A percentile compares a stretch with the other conserved stretches of the same genome.
These are phyloP conservation scores for Marchantia polymorpha DNA, from an alignment of 225 moss, liverwort and hornwort species.

Conservation along the genomic window DNA sequence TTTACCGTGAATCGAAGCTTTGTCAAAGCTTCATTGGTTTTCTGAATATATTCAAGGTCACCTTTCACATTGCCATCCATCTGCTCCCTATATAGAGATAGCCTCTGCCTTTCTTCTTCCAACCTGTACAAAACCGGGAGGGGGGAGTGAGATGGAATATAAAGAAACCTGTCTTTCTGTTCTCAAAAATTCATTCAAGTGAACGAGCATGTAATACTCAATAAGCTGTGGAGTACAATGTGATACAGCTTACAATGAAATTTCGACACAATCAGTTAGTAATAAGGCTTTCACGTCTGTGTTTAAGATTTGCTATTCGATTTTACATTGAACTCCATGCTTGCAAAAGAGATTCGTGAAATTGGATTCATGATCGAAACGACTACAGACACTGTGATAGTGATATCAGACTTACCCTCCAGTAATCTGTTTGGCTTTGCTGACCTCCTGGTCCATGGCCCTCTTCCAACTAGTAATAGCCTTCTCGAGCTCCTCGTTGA, in stretches of 20 bases:
- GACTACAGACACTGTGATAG: too few relatives aligned
- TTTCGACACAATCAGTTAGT: too few relatives aligned
- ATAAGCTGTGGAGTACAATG: too few relatives aligned
- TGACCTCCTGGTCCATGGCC: constrained; percentile 76
- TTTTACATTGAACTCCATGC: too few relatives aligned
- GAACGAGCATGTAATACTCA: too few relatives aligned
- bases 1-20: constrained; percentile 56
- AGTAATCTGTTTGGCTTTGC: constrained; percentile 64
- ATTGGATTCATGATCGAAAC: too few relatives aligned
- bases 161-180: not conserved
- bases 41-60: constrained; percentile 39
- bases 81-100: constrained; percentile 38
- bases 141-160: not conserved
- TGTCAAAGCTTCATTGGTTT: constrained; percentile 59
- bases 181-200: too few relatives aligned
- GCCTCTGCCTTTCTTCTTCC: constrained; percentile 56
- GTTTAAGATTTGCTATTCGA: too few relatives aligned
- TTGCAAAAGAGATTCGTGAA: too few relatives aligned
- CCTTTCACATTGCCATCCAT: constrained; percentile 13
- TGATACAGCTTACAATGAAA: too few relatives aligned
- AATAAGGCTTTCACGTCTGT: too few relatives aligned
- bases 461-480: constrained; percentile 79
- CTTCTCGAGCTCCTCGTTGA: constrained; percentile 71
- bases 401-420: constrained; percentile 22
- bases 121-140: constrained; percentile 29